Conservation (phyloP, 768 basidiomycete genomes). For the Auriscalpium vulgare region DNA sequence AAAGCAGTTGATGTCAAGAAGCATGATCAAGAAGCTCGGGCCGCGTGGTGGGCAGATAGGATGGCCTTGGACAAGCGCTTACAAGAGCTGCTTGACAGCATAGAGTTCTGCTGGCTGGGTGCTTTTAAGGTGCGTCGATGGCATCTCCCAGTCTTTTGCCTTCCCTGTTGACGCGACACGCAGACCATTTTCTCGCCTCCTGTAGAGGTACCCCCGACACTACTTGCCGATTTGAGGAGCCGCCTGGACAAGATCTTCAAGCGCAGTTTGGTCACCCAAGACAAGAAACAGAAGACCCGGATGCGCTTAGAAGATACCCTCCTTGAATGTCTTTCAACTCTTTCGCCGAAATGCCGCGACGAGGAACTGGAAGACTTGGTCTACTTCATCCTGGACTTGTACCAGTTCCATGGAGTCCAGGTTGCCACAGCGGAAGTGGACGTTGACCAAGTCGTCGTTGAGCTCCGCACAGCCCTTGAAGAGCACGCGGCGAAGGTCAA, state of each 20-base stretch:
- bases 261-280: slow-evolving; percentile 48
- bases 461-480: slow-evolving; percentile 70
- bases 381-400: slow-evolving; percentile 89
- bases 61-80: slow-evolving; percentile 69
- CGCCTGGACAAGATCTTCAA: slow-evolving; percentile 75
- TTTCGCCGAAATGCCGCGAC: slow-evolving; percentile 76
- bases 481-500: slow-evolving; percentile 48
- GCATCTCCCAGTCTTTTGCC: too few species aligned
- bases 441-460: slow-evolving; percentile 81
- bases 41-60: slow-evolving; percentile 84
- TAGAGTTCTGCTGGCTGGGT: slow-evolving; percentile 96
- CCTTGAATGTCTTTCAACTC: slow-evolving; percentile 78
- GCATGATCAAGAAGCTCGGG: slow-evolving; percentile 55
- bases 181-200: slow-evolving; percentile 59
- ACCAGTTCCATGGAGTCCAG: slow-evolving; percentile 86
- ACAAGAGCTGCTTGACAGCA: slow-evolving; percentile 64
- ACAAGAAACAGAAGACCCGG: slow-evolving; percentile 48
- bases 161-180: not conserved
- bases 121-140: slow-evolving; percentile 77
- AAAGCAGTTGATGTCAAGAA: slow-evolving; percentile 63
- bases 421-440: slow-evolving; percentile 90
- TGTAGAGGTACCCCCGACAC: slow-evolving; percentile 32
- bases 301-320: slow-evolving; percentile 64
- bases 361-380: slow-evolving; percentile 95
- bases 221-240: slow-evolving; percentile 48